Base-by-base conservation (phyloP, 495 filamentous ascomycete genomes). In the Hypoxylon fuscum region DNA sequence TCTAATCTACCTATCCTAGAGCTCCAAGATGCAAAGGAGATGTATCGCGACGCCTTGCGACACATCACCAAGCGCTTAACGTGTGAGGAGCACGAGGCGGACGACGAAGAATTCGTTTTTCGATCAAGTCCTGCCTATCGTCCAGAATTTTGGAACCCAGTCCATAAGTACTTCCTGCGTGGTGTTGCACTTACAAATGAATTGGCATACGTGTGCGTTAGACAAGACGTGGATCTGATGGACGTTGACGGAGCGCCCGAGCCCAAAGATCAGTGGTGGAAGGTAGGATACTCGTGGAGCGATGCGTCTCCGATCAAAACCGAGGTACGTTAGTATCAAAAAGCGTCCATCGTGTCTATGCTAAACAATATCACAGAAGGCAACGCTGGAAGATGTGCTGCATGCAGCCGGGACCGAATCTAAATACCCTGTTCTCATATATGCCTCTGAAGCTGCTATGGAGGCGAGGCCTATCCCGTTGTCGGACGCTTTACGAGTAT, bases 191-290 rank as follows among this genome's bases (percentile, higher is more conserved):
- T 66, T 35, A 62, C 68, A 1, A 14, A 48, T 14, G 74, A 77
- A 35, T 54, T 70, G 8, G 66, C 77, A 2, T 81, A 75, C 38
- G 50, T 79, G 34, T 76, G 76, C 53, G 67, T 71, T 23, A 70
- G 72, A 11, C 38, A 61, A 23, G 70, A 56, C 10, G 54, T 49
- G 1, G 60, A 61, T 7, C 20, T 62, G 5, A 68, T 69, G 41
- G 66, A 68, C 17, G 6, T 66, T 9, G 56, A 56, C 7, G 67
- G 55, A 10, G 46, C 10, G 9, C 2, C 49, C 6, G n/a, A 40
- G 6, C 29, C 58, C 22, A 53, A 23, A 1, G 77, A 79, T 29
- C 75, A 78, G 40, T 81, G 79, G 79, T 81, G 73, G 72, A 77
- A 74, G 50, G 57, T 78, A 35, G 72, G 61, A 46, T 74, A 71